Base-by-base conservation (phyloP, 306 rosid species). In the Erythrophleum fordii region DNA sequence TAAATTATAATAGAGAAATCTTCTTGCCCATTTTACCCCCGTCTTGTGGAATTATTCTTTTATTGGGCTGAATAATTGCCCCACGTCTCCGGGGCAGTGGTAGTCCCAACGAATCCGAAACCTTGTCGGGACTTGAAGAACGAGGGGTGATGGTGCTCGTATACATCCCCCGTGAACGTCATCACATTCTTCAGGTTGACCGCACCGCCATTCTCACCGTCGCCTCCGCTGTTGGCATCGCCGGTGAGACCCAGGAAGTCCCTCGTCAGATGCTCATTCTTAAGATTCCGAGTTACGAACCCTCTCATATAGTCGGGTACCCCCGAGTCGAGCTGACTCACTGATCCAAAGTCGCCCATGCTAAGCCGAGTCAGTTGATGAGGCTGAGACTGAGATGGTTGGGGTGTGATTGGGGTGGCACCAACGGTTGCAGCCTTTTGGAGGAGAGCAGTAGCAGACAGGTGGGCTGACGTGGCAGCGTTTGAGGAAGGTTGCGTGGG, bases 391-490 rank as follows among this genome's bases (percentile, higher is more conserved):
- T 64, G 13, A 77, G 88, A 6, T 42, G 35, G 72, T 22, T 37
- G 72, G 49, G 72, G 6, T 22, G 90, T 75, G 58, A 78, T 61
- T 12, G 88, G 48, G 5, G 91, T 76, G 25, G 86, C 81, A 2
- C 99, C 97, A 0, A 90, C 82, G 13, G 94, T 88, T 0, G 99
- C 97, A 20, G 98, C 99, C 85, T 90, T 93, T 62, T 96, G 99
- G 76, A 96, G 99, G 23, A 96, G 90, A 5, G 97, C 97, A 11
- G 99, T 96, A 69, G 99, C 98, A 6, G 99, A 95, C 31, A 93
- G 89, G 82, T 95, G 92, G 3, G 94, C 77, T 55, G 95, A 86
- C 69, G 83, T 86, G 90, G 90, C 71, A 2, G 84, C 5, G 34
- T 64, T 84, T 61, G 90, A 58, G 51, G 52, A 41, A n/a, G 70